These are phyloP conservation scores for Ogataea salicorniae DNA, from an alignment of 805 yeast genomes.

Conservation along the genomic window DNA sequence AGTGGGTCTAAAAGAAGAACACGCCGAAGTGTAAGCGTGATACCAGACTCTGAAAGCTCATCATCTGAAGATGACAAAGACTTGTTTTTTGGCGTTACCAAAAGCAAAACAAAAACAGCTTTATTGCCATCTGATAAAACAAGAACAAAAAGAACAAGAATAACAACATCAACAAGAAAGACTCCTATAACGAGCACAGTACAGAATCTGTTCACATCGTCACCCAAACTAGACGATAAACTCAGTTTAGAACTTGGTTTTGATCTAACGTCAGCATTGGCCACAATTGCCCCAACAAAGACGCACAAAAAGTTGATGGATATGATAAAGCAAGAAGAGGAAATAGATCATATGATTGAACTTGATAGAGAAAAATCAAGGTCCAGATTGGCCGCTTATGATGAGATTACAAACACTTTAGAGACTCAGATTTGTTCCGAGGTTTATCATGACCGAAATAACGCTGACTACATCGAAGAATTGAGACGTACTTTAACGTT, in stretches of 20 bases:
- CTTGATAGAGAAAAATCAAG: slow-evolving; percentile 6
- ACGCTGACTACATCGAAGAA: slow-evolving; percentile 9
- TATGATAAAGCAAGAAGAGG: slow-evolving; percentile 13
- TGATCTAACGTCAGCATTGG: slow-evolving; percentile 13
- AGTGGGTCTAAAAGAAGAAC: too few relatives aligned
- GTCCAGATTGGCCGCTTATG: slow-evolving; percentile 3
- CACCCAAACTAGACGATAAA: not conserved
- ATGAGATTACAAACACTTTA: slow-evolving; percentile 4
- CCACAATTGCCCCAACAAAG: slow-evolving; percentile 4
- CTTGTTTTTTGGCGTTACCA: too few relatives aligned
- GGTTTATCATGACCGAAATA: slow-evolving; percentile 4
- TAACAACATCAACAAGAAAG: too few relatives aligned
- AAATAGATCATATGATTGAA: slow-evolving; percentile 13
- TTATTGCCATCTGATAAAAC: too few relatives aligned
- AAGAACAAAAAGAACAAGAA: too few relatives aligned
- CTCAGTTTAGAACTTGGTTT: slow-evolving; percentile 17
- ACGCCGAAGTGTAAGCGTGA: too few relatives aligned
- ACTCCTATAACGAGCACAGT: too few relatives aligned
- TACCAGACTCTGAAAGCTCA: too few relatives aligned
- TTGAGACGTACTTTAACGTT: slow-evolving; percentile 6
- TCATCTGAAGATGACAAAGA: too few relatives aligned
- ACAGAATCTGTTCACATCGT: not conserved
- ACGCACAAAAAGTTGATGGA: slow-evolving; percentile 10
- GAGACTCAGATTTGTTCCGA: slow-evolving; percentile 4
- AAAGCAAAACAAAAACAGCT: too few relatives aligned